Evolutionary conservation across 441 rosid species (phyloP).

Genomic region (Brassica balearica): DNA sequence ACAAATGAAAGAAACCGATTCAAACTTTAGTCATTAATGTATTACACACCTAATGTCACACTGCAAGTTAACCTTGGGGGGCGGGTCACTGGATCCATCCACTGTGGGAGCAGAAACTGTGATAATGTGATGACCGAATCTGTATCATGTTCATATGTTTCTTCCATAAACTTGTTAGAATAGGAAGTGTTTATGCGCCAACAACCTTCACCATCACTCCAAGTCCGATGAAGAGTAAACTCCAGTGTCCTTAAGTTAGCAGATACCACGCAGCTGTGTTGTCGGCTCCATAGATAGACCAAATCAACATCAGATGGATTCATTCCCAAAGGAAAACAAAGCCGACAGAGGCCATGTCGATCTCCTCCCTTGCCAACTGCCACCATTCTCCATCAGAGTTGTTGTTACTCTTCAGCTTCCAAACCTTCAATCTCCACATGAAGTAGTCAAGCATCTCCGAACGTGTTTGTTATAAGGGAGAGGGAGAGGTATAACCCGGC

Average conservation of each 20-base stretch:
- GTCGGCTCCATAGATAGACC: not conserved
- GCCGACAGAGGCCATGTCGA: not conserved
- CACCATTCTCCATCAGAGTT: not conserved
- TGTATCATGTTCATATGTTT: not conserved
- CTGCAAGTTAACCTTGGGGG: not conserved
- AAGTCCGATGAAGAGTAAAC: not conserved
- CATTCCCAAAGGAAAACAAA: conserved; percentile 10
- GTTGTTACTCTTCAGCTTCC: conserved; percentile 2
- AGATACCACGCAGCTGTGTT: not conserved
- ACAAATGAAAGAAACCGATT: not conserved
- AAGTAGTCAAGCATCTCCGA: conserved; percentile 27
- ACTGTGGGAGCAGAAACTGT: not conserved
- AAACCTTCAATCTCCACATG: conserved; percentile 9
- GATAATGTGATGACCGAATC: not conserved
- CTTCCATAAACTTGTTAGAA: not conserved
- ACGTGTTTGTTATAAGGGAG: not conserved
- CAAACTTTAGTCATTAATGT: not conserved
- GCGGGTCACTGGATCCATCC: not conserved
- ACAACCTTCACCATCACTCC: not conserved
- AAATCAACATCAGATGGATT: conserved; percentile 7
- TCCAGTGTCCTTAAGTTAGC: not conserved
- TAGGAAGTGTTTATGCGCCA: not conserved
- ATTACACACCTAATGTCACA: not conserved
- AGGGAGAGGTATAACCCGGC: conserved; percentile 26
- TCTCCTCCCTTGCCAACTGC: not conserved